Conservation (phyloP, 768 basidiomycete genomes). For the Albatrellus ellisii region DNA sequence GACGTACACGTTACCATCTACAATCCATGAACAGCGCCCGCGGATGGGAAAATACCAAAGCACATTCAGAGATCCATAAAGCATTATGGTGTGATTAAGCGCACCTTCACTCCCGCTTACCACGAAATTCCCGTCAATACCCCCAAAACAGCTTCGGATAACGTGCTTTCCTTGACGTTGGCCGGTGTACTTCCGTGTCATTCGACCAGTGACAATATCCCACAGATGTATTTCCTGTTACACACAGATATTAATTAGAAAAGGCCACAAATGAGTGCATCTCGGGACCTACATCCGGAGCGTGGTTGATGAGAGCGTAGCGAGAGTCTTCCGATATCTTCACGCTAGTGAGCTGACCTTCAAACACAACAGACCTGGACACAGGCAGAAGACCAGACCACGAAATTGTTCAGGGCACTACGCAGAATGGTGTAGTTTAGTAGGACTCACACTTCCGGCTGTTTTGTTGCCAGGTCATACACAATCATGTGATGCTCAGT, state of each 20-base stretch:
- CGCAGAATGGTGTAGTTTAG: too few relatives aligned
- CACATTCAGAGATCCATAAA: background rate
- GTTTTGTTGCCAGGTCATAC: conserved; percentile 60
- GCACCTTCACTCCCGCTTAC: conserved; percentile 92
- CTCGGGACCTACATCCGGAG: conserved; percentile 49
- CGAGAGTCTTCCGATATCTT: conserved; percentile 78
- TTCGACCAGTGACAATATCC: conserved; percentile 57
- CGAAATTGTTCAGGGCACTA: too few relatives aligned
- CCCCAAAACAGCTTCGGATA: conserved; percentile 91
- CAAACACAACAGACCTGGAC: conserved; percentile 46
- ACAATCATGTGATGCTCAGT: conserved; percentile 57
- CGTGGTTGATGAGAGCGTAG: conserved; percentile 76
- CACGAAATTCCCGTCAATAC: conserved; percentile 76
- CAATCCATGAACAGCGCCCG: background rate
- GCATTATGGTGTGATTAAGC: conserved; percentile 14
- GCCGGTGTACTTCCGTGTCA: conserved; percentile 74
- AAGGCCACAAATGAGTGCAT: conserved; percentile 9
- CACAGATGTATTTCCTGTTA: conserved; percentile 80
- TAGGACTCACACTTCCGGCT: conserved; percentile 47
- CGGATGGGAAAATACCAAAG: background rate
- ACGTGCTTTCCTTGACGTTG: conserved; percentile 77
- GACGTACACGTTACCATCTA: conserved; percentile 89
- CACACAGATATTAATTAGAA: conserved; percentile 6
- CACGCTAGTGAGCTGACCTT: conserved; percentile 81
- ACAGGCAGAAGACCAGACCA: background rate